These are phyloP conservation scores for Candida frijolesensis DNA, from an alignment of 1,139 yeast genomes.

Conservation along the genomic window DNA sequence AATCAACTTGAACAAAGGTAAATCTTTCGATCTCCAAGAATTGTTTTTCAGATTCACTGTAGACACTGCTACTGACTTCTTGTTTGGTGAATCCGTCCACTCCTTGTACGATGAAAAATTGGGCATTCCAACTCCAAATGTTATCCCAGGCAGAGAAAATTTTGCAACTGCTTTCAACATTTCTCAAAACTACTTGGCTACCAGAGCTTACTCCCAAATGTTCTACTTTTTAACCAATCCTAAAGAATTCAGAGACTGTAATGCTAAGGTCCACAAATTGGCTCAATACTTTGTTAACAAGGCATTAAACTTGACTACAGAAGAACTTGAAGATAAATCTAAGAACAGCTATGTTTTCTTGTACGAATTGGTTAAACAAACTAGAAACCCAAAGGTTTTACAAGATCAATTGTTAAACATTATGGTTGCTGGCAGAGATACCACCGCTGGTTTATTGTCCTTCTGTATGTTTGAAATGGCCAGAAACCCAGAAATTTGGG, in stretches of 20 bases:
- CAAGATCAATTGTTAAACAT: slow-evolving; percentile 50
- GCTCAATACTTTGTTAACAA: slow-evolving; percentile 35
- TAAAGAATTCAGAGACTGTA: slow-evolving; percentile 31
- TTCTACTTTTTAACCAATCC: slow-evolving; percentile 32
- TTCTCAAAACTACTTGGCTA: slow-evolving; percentile 30
- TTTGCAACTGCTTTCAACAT: slow-evolving; percentile 33
- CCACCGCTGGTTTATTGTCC: slow-evolving; percentile 51
- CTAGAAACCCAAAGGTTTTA: slow-evolving; percentile 44
- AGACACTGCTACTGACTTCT: slow-evolving; percentile 61
- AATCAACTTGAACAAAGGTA: slow-evolving; percentile 24
- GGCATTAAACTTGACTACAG: slow-evolving; percentile 30
- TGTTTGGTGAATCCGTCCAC: slow-evolving; percentile 57
- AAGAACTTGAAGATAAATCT: slow-evolving; percentile 40
- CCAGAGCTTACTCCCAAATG: slow-evolving; percentile 29
- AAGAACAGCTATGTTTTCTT: slow-evolving; percentile 46
- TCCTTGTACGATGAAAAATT: slow-evolving; percentile 36
- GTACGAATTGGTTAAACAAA: slow-evolving; percentile 47
- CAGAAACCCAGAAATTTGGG: slow-evolving; percentile 40
- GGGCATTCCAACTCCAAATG: slow-evolving; percentile 20
- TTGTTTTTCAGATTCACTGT: slow-evolving; percentile 49
- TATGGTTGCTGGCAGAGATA: slow-evolving; percentile 51
- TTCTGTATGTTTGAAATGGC: slow-evolving; percentile 45
- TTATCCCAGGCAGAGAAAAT: slow-evolving; percentile 20
- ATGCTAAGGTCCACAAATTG: slow-evolving; percentile 35
- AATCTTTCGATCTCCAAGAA: slow-evolving; percentile 38